Percentiles rank a stretch among this genome's conserved stretches.
Conservation (phyloP, 495 filamentous ascomycete species). For the Penicillium steckii region DNA sequence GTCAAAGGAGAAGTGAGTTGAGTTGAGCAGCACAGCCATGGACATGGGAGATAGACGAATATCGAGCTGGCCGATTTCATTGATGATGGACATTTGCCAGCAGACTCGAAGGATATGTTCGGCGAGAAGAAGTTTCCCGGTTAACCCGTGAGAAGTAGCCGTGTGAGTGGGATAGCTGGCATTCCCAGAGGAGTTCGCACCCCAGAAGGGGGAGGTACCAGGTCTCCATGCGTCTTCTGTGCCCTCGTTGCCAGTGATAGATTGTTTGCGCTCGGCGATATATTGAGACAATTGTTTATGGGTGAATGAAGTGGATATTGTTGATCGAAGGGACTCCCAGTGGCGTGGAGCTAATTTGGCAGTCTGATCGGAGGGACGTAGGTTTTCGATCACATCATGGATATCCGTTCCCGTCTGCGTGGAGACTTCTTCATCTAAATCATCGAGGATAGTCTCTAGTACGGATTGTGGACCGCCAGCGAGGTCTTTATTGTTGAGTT, state of each 20-base stretch:
- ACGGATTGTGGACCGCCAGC: neutral
- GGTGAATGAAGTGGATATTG: constrained; percentile 36
- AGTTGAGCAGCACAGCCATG: constrained; percentile 28
- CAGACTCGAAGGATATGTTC: constrained; percentile 42
- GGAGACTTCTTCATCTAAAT: neutral
- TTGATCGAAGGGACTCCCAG: constrained; percentile 27
- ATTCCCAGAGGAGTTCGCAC: constrained; percentile 5
- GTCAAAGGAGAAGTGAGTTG: constrained; percentile 42
- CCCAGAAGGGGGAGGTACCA: constrained; percentile 26
- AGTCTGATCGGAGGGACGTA: constrained; percentile 16
- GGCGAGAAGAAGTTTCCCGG: constrained; percentile 32
- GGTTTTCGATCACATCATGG: constrained; percentile 24
- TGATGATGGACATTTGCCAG: constrained; percentile 40
- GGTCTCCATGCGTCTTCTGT: constrained; percentile 26
- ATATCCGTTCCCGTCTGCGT: constrained; percentile 5
- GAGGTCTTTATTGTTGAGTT: neutral
- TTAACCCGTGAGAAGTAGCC: constrained; percentile 16
- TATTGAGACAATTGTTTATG: constrained; percentile 33
- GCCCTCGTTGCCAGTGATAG: neutral
- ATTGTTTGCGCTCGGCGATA: constrained; percentile 4
- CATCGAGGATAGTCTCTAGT: constrained; percentile 5
- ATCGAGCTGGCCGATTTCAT: constrained; percentile 44
- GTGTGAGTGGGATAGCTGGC: constrained; percentile 5
- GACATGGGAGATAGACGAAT: constrained; percentile 28
- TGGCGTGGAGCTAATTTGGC: constrained; percentile 25